Conservation (phyloP, 2,329 filamentous ascomycete genomes). For the Penicillium sp. region DNA sequence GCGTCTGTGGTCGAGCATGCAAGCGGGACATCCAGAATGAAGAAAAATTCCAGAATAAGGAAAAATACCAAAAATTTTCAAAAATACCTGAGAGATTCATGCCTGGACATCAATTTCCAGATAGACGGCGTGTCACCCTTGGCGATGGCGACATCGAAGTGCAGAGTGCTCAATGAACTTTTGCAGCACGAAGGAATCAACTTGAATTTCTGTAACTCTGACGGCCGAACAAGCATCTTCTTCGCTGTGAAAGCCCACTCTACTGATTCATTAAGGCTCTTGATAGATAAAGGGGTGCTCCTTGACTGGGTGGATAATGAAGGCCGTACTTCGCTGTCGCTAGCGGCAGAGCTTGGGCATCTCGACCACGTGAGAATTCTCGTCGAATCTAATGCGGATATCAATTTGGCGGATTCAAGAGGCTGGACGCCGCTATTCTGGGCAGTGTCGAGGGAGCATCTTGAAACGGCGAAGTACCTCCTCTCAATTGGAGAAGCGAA, state of each 20-base stretch:
- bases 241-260: not conserved
- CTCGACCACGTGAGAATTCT: not conserved
- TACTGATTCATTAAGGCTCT: not conserved
- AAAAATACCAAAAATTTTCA: not conserved
- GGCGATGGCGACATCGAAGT: not conserved
- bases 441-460: too few species aligned
- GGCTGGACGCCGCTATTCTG: too few species aligned
- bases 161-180: not conserved
- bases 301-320: not conserved
- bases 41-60: not conserved
- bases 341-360: not conserved
- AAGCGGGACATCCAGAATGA: not conserved
- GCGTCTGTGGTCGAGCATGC: not conserved
- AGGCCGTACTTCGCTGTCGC: not conserved
- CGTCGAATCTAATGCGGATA: too few species aligned
- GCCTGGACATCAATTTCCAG: not conserved
- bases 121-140: not conserved
- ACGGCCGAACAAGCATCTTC: not conserved
- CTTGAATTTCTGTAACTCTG: slow-evolving; percentile 1
- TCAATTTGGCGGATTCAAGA: too few species aligned
- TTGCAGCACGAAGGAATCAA: not conserved
- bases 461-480: too few species aligned
- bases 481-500: too few species aligned
- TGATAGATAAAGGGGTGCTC: not conserved
- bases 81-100: not conserved